Evolutionary conservation across 345 rosid genomes (phyloP), one percentile per base, ranked within the genome.

Genomic region (Dimocarpus longan): DNA sequence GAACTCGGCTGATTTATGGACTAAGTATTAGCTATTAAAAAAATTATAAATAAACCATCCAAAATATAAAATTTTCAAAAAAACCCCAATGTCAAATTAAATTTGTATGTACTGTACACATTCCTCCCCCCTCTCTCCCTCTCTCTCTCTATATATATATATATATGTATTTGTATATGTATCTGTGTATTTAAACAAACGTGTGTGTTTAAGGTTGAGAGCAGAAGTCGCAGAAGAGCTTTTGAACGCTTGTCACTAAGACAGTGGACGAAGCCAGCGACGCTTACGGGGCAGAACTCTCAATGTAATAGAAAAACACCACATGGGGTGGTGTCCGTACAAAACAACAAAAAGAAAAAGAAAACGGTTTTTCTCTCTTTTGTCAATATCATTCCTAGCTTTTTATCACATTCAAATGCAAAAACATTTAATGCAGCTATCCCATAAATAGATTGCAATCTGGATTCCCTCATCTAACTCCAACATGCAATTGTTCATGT

Each of bases 141-240:
- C 48, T 70, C 74, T 13, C 40, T 56, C 56, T 13, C 18, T 50
- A 19, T 54, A 19, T 54, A 54, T 15, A 54, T n/a, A 5, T 54
- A 16, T 19, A 16, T 42, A 8, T 32, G 3, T 42, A 42, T 5
- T 1, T 5, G 5, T 32, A 6, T 42, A 42, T 5, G 6, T 15
- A 12, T 4, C n/a, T n/a, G n/a, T n/a, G n/a, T n/a, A n/a, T n/a
- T n/a, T n/a, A 6, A 44, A 8, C 12, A 4, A 15, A n/a, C 1
- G 8, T 1, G 18, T 11, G 67, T 21, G 24, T 75, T 70, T 39
- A 66, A 84, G 87, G 86, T 66, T 32, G 79, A 71, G 89, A 82
- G 87, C 77, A 74, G 82, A 80, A 74, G 80, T 84, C 85, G 86
- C 76, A 76, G 75, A 54, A 56, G 68, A 26, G 83, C 80, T 54